Evolutionary conservation across 805 yeast species (phyloP), one percentile per base, ranked within the genome.

Genomic region (Komagataella ulmi): DNA sequence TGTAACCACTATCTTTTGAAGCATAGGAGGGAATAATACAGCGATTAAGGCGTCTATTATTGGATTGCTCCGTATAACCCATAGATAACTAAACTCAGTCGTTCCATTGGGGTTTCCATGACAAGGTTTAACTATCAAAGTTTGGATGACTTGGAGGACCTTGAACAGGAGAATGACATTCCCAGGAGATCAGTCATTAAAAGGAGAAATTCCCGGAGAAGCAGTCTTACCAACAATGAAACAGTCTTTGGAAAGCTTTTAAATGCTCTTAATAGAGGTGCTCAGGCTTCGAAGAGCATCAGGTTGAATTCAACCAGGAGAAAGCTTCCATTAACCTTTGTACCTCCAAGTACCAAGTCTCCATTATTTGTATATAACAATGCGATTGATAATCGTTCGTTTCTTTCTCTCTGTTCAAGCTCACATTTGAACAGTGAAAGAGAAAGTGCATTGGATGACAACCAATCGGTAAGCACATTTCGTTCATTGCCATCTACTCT

Each of bases 321-420:
- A 19, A 65, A 65, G 52, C 60, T 65, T 17, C 67, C 70, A 1
- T 52, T 67, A 44, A 66, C 66, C 44, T 67, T 67, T 53, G 60
- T 67, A 17, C 70, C 70, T 1, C 71, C 70, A 3, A 65, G 70
- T 52, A 66, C 69, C 0, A 59, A 61, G 48, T 65, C 69, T 17
- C 71, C 70, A 1, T 55, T 65, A 44, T 66, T 66, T 54, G 60
- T 66, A 8, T 66, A 66, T 52, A 62, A 58, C 50, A 61, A 60
- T 49, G 63, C 61, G 24, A 56, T 52, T 24, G 71, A 67, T 50
- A 66, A 63, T 50, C 54, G 71, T 30, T 66, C 70, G 2, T 67
- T 67, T 53, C 52, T 67, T 24, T 66, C 70, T 45, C 56, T 67
- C 24, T 58, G 67, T 23, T 60, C 66, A 3, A 62, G 64, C 2